Evolutionary conservation across 2,329 filamentous ascomycete species (phyloP), one percentile per base, ranked within the genome.

Genomic region (Talaromyces sp.): DNA sequence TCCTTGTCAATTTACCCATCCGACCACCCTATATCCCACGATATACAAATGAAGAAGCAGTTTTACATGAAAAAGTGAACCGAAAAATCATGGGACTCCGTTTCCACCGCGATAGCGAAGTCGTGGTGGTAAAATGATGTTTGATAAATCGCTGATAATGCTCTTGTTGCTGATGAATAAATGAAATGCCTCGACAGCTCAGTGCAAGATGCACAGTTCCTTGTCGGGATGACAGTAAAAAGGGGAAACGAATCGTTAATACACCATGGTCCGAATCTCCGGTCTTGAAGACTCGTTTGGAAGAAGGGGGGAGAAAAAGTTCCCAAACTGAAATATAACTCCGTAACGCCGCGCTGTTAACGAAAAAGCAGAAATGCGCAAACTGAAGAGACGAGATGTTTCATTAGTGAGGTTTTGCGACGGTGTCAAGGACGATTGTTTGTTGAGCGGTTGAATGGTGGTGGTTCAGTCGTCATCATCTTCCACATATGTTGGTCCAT

Each of bases 401-500:
- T 41, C 52, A 36, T 31, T 48, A 22, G 33, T 52, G 11, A n/a
- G 19, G 31, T 51, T 33, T 36, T 36, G 13, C 13, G 4, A 7
- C 7, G 8, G 33, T n/a, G 19, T 36, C 33, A 39, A 28, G 21
- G n/a, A 45, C 17, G 22, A 35, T 33, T 41, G 52, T 25, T n/a
- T 36, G n/a, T n/a, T n/a, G n/a, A 4, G 31, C 40, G 22, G 17
- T 53, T 39, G 46, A 43, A 50, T 45, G 19, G 21, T 28, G 15
- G 21, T 31, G 25, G 50, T 57, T 65, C 59, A 68, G 48, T 69
- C 65, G 56, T 69, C 66, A 39, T 72, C 68, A 43, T 70, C 65
- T 28, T 70, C 66, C 41, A 60, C 50, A 60, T 63, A 60, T 25
- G 63, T 59, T 25, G 64, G 63, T 1, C 66, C 65, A 31, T 53